Evolutionary conservation across 768 basidiomycete genomes (phyloP).

Genomic region (Calocera viscosa): DNA sequence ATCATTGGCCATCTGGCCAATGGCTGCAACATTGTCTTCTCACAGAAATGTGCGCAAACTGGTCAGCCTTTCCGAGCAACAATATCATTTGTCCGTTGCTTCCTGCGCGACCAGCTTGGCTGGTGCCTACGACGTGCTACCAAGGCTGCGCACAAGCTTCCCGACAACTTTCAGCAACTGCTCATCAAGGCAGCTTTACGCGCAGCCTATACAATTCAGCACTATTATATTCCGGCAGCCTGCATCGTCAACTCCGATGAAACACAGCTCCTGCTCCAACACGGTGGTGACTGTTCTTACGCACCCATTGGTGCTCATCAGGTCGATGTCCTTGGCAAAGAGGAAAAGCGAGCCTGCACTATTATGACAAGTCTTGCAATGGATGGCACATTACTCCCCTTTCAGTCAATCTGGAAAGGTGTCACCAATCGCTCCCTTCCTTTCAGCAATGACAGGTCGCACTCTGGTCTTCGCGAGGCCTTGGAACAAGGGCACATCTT

Average conservation of each 20-base stretch:
- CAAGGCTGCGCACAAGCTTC: conserved; percentile 18
- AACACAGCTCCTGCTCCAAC: conserved; percentile 17
- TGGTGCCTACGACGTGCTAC: conserved; percentile 18
- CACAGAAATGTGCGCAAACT: neutral
- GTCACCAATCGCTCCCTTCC: conserved; percentile 19
- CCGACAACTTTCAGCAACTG: conserved; percentile 15
- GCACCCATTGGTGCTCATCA: conserved; percentile 18
- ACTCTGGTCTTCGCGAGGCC: too few species aligned
- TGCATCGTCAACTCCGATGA: conserved; percentile 22
- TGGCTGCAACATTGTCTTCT: conserved; percentile 7
- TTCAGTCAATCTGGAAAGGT: conserved; percentile 26
- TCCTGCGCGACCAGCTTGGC: conserved; percentile 19
- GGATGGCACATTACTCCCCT: conserved; percentile 24
- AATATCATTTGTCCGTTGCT: neutral
- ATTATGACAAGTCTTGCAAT: conserved; percentile 22
- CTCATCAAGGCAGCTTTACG: conserved; percentile 19
- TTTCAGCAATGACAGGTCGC: neutral
- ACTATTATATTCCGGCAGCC: conserved; percentile 19
- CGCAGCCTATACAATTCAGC: conserved; percentile 15
- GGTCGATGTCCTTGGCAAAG: conserved; percentile 22
- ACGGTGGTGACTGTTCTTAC: conserved; percentile 17
- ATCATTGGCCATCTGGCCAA: conserved; percentile 16
- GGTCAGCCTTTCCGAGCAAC: neutral
- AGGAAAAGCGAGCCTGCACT: conserved; percentile 28
- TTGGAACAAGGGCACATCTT: neutral